phyloP scores from a whole-genome alignment of 2,329 filamentous ascomycete genomes.

The Cladophialophora exuberans region DNA sequence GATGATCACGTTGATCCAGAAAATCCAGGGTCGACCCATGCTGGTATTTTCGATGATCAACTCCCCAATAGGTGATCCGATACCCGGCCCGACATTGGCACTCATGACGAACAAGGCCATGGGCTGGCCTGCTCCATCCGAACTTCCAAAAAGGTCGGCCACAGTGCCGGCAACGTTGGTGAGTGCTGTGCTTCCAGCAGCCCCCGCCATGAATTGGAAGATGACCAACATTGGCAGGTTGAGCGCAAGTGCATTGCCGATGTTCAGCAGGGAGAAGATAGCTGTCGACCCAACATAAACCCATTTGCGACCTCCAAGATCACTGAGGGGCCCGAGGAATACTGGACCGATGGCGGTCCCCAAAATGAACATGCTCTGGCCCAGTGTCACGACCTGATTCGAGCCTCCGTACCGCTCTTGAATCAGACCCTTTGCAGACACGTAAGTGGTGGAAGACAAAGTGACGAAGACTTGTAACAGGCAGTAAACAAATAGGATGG shows the following conservation, averaged over 20 bases:
- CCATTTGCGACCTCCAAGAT: conserved; percentile 50
- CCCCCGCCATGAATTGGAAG: conserved; percentile 42
- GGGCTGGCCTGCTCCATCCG: conserved; percentile 42
- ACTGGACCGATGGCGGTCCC: conserved; percentile 47
- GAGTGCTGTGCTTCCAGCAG: conserved; percentile 41
- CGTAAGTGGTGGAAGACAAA: conserved; percentile 45
- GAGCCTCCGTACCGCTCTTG: conserved; percentile 42
- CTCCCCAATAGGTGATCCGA: conserved; percentile 46
- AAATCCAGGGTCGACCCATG: conserved; percentile 44
- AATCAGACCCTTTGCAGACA: conserved; percentile 43
- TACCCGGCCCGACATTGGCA: conserved; percentile 45
- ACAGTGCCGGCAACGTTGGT: conserved; percentile 44
- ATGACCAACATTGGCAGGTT: conserved; percentile 45
- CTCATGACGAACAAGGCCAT: conserved; percentile 48
- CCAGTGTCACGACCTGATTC: conserved; percentile 45
- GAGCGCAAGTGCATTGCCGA: conserved; percentile 41
- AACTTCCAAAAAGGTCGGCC: conserved; percentile 39
- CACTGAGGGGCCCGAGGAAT: conserved; percentile 47
- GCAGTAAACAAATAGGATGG: conserved; percentile 34
- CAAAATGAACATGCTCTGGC: conserved; percentile 49
- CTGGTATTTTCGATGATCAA: conserved; percentile 43
- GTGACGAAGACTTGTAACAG: conserved; percentile 45
- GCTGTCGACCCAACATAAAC: conserved; percentile 45
- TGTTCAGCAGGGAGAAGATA: conserved; percentile 41
- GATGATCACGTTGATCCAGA: conserved; percentile 44